A percentile compares a stretch with the other conserved stretches of the same genome.
These are phyloP conservation scores for Penicillium canescens DNA, from an alignment of 495 filamentous ascomycete genomes.

Conservation along the genomic window DNA sequence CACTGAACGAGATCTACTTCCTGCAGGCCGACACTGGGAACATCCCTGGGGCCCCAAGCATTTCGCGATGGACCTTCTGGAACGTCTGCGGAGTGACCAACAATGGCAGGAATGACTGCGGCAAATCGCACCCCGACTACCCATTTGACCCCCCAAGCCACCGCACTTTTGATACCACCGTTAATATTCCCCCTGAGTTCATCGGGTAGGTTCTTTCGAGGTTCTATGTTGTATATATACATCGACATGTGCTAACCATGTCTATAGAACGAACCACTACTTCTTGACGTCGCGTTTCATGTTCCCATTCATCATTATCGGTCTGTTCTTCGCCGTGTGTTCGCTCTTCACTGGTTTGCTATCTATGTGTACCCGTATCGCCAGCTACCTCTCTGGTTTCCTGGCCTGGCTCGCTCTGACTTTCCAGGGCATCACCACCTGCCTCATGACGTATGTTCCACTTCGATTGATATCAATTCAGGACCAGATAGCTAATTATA, in stretches of 20 bases:
- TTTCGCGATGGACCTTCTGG: constrained; percentile 88
- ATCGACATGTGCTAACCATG: constrained; percentile 5
- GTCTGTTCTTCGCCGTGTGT: constrained; percentile 61
- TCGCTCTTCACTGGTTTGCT: constrained; percentile 63
- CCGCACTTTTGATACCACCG: constrained; percentile 59
- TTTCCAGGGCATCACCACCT: constrained; percentile 63
- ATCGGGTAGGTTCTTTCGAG: constrained; percentile 43
- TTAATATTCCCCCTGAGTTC: constrained; percentile 56
- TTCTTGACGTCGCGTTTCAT: constrained; percentile 68
- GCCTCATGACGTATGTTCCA: constrained; percentile 68
- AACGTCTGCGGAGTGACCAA: constrained; percentile 58
- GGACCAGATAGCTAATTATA: constrained; percentile 16
- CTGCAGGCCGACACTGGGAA: constrained; percentile 70
- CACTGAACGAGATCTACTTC: constrained; percentile 78
- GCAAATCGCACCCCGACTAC: constrained; percentile 53
- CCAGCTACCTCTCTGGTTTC: constrained; percentile 58
- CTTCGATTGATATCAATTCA: neutral
- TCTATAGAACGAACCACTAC: constrained; percentile 53
- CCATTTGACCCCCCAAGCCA: constrained; percentile 62
- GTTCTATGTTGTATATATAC: neutral
- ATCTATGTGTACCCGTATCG: constrained; percentile 61
- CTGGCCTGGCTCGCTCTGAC: constrained; percentile 55
- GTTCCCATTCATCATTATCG: constrained; percentile 71
- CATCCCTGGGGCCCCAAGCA: constrained; percentile 63
- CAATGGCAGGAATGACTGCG: constrained; percentile 60